These are phyloP conservation scores for Osmanthus fragrans DNA, from an alignment of 257 asterid genomes.

Conservation along the genomic window DNA sequence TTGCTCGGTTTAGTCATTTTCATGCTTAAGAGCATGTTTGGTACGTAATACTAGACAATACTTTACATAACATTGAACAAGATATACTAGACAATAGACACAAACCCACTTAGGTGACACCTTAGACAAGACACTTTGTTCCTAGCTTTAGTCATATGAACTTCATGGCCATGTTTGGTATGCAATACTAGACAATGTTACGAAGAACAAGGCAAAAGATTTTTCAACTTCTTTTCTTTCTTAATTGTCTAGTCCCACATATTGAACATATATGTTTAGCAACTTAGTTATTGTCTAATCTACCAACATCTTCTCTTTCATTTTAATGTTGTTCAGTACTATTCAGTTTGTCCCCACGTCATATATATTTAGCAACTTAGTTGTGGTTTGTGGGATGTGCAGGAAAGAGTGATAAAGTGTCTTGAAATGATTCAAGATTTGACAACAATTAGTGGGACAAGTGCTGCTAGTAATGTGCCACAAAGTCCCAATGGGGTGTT, in stretches of 20 bases:
- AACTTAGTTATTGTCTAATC: no score
- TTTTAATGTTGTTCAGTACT: no score
- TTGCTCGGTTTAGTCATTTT: background rate
- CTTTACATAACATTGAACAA: no score
- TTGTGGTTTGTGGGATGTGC: conserved; percentile 28
- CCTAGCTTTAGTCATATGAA: background rate
- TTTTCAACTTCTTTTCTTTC: background rate
- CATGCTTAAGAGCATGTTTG: background rate
- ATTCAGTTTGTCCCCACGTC: no score
- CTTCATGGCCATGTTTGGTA: background rate
- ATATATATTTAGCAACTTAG: background rate
- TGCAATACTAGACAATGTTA: background rate
- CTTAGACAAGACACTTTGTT: background rate
- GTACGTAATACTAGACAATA: background rate
- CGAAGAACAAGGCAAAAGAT: background rate
- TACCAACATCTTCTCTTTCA: no score
- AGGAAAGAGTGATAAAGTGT: conserved; percentile 68
- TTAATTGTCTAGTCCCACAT: background rate
- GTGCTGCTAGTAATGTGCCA: conserved; percentile 25
- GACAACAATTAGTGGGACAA: conserved; percentile 39
- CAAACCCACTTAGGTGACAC: conserved; percentile 22
- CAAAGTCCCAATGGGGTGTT: conserved; percentile 68
- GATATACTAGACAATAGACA: background rate
- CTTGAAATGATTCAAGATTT: conserved; percentile 55
- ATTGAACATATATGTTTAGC: background rate